Base-by-base conservation (phyloP, 768 basidiomycete species). In the Tremella mesenterica region DNA sequence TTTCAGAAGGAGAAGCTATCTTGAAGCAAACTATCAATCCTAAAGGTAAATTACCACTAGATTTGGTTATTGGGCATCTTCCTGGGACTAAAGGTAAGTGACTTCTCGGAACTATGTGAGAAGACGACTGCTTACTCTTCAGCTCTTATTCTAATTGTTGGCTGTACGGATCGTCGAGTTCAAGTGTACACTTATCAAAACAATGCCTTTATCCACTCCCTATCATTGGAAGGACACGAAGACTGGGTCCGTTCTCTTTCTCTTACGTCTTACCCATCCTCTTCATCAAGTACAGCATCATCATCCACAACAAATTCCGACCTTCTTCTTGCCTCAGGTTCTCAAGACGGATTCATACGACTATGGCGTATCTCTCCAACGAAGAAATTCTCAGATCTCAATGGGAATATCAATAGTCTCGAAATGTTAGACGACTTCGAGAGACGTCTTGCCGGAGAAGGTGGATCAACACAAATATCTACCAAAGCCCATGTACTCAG, bases 341-440 rank as follows among this genome's bases (percentile, higher is more conserved):
- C 91, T 8, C 95, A 97, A 74, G 95, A 99, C 69, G 82, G 83
- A 7, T 92, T 87, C 26, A 87, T 97, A 49, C 83, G 95, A 34
- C 75, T 97, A 3, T 99, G 95, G 95, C 83, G 83, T 53, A 82
- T 99, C 57, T 81, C 85, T 39, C 75, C 54, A 7, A 44, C 26
- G 38, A 74, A 50, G 50, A 44, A 14, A 20, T 34, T 21, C 18
- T 13, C 14, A 25, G 33, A 64, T 65, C 29, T 50, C 44, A 39
- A 51, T 48, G 56, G 67, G 52, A 54, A n/a, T 57, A 41, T 6
- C 60, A 60, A 71, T 20, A 81, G 77, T 31, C 85, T 90, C 59
- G 87, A 90, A 43, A 76, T 92, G 27, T 75, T 96, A 4, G 90
- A 92, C 59, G 82, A 81, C 4, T 96, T 96, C 58, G 92, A 96